Conservation (phyloP, 148 eudicot genomes). For the Polygonum maritimum region DNA sequence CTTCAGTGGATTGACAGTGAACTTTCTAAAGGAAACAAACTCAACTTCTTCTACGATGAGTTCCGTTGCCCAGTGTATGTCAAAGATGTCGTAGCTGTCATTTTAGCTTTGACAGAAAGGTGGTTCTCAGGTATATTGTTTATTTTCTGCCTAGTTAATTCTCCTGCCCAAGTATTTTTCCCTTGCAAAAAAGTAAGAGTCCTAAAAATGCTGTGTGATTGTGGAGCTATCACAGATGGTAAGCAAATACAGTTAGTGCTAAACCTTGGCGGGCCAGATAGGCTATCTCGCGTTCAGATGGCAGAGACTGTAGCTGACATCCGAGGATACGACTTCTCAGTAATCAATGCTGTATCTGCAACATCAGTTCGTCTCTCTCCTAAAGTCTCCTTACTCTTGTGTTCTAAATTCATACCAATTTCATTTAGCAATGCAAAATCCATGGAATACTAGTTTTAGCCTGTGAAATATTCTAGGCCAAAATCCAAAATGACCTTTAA, state of each 20-base stretch:
- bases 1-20: constrained; percentile 81
- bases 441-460: neutral
- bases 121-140: constrained; percentile 61
- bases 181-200: neutral
- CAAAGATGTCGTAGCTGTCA: constrained; percentile 63
- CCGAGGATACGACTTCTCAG: constrained; percentile 54
- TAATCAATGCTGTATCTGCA: constrained; percentile 71
- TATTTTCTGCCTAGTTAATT: neutral
- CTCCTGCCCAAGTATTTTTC: neutral
- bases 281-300: constrained; percentile 83
- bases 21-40: constrained; percentile 55
- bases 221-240: constrained; percentile 31
- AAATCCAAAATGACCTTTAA: neutral
- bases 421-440: neutral
- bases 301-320: constrained; percentile 70
- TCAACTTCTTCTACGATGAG: constrained; percentile 75
- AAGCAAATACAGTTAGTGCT: constrained; percentile 51
- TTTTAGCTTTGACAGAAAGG: constrained; percentile 35
- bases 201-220: neutral
- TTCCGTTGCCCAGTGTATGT: constrained; percentile 84
- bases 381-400: neutral
- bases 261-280: constrained; percentile 85
- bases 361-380: constrained; percentile 50
- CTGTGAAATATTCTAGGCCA: neutral
- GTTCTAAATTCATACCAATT: neutral